phyloP scores from a whole-genome alignment of 768 basidiomycete genomes.

The Pulveroboletus sp. region DNA sequence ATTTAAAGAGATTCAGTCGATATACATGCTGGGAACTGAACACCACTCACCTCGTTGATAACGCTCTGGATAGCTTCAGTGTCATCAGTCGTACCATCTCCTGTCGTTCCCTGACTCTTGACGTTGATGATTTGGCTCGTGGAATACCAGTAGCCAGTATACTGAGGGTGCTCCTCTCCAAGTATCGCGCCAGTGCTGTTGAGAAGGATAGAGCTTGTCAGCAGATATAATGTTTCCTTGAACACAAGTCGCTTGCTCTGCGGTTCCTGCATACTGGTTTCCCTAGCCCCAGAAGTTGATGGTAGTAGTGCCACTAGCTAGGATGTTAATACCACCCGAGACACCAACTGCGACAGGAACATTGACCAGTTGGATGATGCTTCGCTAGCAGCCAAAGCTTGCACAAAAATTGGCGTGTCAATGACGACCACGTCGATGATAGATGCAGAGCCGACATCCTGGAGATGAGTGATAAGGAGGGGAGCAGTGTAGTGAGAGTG shows the following conservation, averaged over 20 bases:
- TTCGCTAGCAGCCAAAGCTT: slow-evolving; percentile 34
- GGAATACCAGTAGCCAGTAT: slow-evolving; percentile 54
- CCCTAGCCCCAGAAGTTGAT: slow-evolving; percentile 71
- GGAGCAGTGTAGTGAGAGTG: not conserved
- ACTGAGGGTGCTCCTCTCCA: slow-evolving; percentile 64
- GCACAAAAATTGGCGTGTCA: slow-evolving; percentile 44
- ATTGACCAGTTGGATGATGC: slow-evolving; percentile 34
- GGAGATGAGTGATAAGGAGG: not conserved
- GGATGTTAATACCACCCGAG: slow-evolving; percentile 29
- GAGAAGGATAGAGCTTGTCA: slow-evolving; percentile 52
- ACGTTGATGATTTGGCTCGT: slow-evolving; percentile 67
- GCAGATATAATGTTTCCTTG: slow-evolving; percentile 46
- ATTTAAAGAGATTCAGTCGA: not conserved
- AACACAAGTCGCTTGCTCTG: slow-evolving; percentile 41
- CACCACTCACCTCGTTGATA: slow-evolving; percentile 51
- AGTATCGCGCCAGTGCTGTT: slow-evolving; percentile 59
- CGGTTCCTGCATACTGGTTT: slow-evolving; percentile 59
- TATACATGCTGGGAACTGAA: not conserved
- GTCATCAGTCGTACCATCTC: slow-evolving; percentile 76
- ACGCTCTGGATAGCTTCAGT: slow-evolving; percentile 61
- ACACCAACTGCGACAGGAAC: slow-evolving; percentile 34
- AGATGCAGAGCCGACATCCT: slow-evolving; percentile 43
- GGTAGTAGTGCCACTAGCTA: slow-evolving; percentile 35
- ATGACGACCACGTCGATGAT: slow-evolving; percentile 44
- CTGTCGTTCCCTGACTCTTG: slow-evolving; percentile 64